phyloP scores from a whole-genome alignment of 1,139 yeast species.

The Torulaspora pretoriensis region DNA sequence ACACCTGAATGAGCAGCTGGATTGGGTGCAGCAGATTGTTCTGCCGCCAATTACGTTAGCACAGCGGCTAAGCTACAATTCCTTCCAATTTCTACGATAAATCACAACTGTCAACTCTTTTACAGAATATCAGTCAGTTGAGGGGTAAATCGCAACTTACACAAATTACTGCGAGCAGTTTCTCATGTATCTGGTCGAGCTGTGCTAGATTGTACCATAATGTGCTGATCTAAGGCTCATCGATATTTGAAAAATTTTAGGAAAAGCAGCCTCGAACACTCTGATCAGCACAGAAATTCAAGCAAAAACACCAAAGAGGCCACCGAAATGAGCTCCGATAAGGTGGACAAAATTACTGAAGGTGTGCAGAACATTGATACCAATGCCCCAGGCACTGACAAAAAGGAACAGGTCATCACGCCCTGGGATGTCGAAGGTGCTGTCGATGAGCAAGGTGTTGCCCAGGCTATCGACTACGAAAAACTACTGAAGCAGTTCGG shows the following conservation, averaged over 20 bases:
- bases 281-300: background rate
- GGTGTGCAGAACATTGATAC: constrained; percentile 19
- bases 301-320: background rate
- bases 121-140: too few relatives aligned
- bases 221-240: background rate
- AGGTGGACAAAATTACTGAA: constrained; percentile 22
- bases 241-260: constrained; percentile 12
- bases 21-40: too few relatives aligned
- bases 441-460: constrained; percentile 78
- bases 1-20: too few relatives aligned
- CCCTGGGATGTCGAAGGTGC: constrained; percentile 99
- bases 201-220: background rate
- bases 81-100: too few relatives aligned
- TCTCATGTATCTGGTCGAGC: background rate
- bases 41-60: too few relatives aligned
- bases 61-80: too few relatives aligned
- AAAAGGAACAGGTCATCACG: constrained; percentile 67
- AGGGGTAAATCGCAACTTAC: too few relatives aligned
- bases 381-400: constrained; percentile 1
- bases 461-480: constrained; percentile 86
- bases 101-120: too few relatives aligned
- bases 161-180: background rate
- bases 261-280: background rate
- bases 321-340: constrained; percentile 7
- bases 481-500: constrained; percentile 86